These are phyloP conservation scores for Neofusicoccum cordaticola DNA, from an alignment of 2,329 filamentous ascomycete genomes.

Conservation along the genomic window DNA sequence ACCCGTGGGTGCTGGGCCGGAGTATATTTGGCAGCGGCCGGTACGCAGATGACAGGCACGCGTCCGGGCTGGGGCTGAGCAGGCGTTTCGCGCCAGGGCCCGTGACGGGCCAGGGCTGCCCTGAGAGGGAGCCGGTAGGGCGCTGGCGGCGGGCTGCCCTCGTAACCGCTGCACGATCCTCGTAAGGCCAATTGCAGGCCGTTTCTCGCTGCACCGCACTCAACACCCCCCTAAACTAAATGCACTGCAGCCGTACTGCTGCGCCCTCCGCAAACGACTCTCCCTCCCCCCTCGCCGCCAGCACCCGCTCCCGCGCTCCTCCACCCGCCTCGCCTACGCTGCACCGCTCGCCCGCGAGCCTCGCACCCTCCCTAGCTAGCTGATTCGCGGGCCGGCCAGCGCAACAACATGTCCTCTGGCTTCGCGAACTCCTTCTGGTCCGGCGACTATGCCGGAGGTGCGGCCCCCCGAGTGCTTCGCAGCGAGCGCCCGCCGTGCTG, in stretches of 20 bases:
- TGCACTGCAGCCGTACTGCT: neutral
- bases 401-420: constrained; percentile 35
- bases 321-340: neutral
- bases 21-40: constrained; percentile 10
- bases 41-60: neutral
- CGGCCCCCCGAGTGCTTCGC: constrained; percentile 28
- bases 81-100: neutral
- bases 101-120: neutral
- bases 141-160: neutral
- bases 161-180: constrained; percentile 10
- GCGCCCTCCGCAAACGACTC: neutral
- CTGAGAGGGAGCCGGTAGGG: neutral
- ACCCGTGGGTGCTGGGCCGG: neutral
- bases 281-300: neutral
- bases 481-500: constrained; percentile 20
- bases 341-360: neutral
- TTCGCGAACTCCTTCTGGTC: constrained; percentile 99
- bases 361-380: neutral
- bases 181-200: constrained; percentile 8
- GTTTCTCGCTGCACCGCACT: constrained; percentile 5
- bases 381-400: constrained; percentile 14
- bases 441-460: constrained; percentile 90
- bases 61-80: constrained; percentile 3
- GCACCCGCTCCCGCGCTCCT: neutral
- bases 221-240: constrained; percentile 7